Conservation (phyloP, 768 basidiomycete species). For the Leccinum uliginosum region DNA sequence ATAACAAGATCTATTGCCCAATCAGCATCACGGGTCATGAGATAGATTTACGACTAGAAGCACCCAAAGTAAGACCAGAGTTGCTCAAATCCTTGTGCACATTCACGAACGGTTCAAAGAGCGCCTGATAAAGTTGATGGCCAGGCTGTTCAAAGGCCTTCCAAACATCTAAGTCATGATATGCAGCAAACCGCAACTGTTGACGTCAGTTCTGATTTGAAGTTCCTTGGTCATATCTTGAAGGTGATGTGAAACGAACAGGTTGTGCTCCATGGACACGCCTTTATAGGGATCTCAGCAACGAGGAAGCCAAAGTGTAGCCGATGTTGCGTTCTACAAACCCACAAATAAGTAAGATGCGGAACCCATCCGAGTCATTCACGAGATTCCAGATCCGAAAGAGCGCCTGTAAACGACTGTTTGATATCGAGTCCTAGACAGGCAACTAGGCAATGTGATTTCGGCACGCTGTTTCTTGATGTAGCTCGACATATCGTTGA, state of each 20-base stretch:
- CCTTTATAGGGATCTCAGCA: conserved; percentile 61
- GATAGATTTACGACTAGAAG: too few relatives aligned
- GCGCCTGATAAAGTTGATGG: conserved; percentile 47
- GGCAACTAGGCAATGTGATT: conserved; percentile 72
- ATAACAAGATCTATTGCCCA: too few relatives aligned
- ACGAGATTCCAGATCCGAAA: conserved; percentile 63
- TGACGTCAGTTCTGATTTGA: conserved; percentile 50
- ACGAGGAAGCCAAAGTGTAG: conserved; percentile 63
- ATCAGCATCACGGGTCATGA: too few relatives aligned
- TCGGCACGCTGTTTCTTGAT: too few relatives aligned
- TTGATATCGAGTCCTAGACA: conserved; percentile 76
- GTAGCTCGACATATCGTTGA: conserved; percentile 30
- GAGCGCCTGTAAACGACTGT: too few relatives aligned
- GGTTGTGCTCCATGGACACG: conserved; percentile 65
- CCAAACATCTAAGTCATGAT: conserved; percentile 69
- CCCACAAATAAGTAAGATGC: conserved; percentile 73
- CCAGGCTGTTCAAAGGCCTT: conserved; percentile 66
- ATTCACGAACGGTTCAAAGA: conserved; percentile 60
- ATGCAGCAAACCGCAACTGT: conserved; percentile 70
- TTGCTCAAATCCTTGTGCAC: too few relatives aligned
- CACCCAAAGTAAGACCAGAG: too few relatives aligned
- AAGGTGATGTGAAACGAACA: conserved; percentile 44
- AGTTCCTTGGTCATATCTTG: conserved; percentile 47
- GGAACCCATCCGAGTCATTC: conserved; percentile 78
- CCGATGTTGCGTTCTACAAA: background rate